Evolutionary conservation across 2,329 filamentous ascomycete genomes (phyloP), one percentile per base, ranked within the genome.

Genomic region (Calonectria pteridis): DNA sequence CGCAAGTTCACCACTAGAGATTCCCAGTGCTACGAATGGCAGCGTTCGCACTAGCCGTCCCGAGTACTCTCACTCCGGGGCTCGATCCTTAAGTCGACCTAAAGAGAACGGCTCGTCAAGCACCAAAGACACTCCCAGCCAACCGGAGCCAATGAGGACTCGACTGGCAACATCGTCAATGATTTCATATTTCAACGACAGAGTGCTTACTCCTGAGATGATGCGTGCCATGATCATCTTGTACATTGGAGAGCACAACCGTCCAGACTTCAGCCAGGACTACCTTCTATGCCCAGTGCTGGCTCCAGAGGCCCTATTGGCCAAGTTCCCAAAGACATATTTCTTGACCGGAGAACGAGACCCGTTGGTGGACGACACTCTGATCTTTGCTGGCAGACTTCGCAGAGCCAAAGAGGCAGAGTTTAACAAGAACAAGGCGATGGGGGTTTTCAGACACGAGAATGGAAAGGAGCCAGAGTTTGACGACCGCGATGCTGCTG

Each of bases 191-290:
- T 98, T 98, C 84, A 97, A 98, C 83, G 97, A 99, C 84, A 93
- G 97, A 33, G 94, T 99, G 33, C 89, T 99, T 18, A 96, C 95
- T 0, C 96, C 97, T 0, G 97, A 99, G 84, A 98, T 98, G 95
- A 98, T 98, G 94, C 94, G 97, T 37, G 95, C 96, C 76, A 98
- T 99, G 96, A 98, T 99, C 77, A 98, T 99, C 77, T 89, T 99
- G 5, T 99, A 99, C 83, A 94, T 99, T 69, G 97, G 97, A 0
- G 95, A 96, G 0, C 94, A 98, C 82, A 95, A 97, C 83, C 93
- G 96, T 0, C 97, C 97, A 0, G 95, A 98, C 82, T 98, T 99
- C 83, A 92, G 92, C 33, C 95, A 94, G 9, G 96, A 99, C 84
- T 98, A 95, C 82, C 90, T 98, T 0, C 91, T 99, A 3, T 98